phyloP scores from a whole-genome alignment of 176 grass and related monocot species.

The Aegilops bicornis region DNA sequence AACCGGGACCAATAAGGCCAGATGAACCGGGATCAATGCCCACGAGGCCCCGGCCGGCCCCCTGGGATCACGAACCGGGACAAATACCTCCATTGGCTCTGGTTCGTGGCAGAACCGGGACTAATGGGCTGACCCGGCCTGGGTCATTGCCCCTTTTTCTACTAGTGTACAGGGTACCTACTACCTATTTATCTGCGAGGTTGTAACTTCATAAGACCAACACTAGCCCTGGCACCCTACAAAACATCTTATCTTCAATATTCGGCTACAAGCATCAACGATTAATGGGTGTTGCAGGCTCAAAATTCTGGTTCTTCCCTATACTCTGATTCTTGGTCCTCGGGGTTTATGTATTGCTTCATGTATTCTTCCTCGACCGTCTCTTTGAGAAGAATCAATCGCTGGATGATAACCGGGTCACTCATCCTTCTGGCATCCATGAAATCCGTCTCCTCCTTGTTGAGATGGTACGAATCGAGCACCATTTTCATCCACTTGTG shows the following conservation, averaged over 20 bases:
- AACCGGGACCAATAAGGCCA: no score
- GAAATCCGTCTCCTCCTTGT: constrained; percentile 79
- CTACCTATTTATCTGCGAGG: not conserved
- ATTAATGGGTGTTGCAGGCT: not conserved
- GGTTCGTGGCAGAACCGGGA: no score
- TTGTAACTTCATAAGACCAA: not conserved
- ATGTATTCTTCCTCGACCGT: constrained; percentile 81
- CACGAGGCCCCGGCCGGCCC: no score
- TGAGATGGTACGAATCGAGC: constrained; percentile 77
- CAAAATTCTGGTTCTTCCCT: constrained; percentile 21
- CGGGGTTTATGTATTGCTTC: constrained; percentile 51
- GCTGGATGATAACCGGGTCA: constrained; percentile 76
- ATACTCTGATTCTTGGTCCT: constrained; percentile 30
- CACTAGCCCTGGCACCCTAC: not conserved
- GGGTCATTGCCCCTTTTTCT: no score
- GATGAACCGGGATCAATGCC: no score
- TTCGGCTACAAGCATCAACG: not conserved
- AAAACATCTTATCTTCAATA: not conserved
- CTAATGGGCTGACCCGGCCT: no score
- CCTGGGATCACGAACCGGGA: no score
- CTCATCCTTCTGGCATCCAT: constrained; percentile 72
- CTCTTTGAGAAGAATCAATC: constrained; percentile 73
- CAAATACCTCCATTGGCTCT: no score
- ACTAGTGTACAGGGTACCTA: not conserved
- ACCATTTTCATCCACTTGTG: constrained; percentile 87